phyloP scores from a whole-genome alignment of 305 asterid species.

The Solanum hybrid region DNA sequence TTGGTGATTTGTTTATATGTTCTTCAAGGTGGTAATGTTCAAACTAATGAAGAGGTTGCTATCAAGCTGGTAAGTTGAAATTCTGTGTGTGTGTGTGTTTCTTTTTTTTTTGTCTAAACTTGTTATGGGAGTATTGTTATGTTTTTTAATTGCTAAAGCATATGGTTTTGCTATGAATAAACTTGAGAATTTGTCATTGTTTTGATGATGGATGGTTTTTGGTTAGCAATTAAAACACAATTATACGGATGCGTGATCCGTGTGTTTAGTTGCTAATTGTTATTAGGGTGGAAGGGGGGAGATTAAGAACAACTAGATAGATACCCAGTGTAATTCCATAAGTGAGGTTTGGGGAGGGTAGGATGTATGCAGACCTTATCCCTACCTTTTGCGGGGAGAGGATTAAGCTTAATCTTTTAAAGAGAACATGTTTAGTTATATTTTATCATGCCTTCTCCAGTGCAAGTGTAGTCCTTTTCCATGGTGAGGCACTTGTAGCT shows the following conservation, averaged over 20 bases:
- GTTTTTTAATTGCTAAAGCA: background rate
- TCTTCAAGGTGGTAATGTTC: conserved; percentile 66
- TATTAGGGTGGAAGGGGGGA: background rate
- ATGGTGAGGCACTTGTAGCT: background rate
- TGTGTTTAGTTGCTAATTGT: background rate
- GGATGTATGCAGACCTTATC: background rate
- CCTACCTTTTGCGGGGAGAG: background rate
- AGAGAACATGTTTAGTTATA: background rate
- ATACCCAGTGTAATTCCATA: background rate
- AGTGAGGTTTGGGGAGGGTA: background rate
- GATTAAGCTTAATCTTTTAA: background rate
- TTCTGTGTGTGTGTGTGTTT: background rate
- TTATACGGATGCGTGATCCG: background rate
- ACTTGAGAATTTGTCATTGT: background rate
- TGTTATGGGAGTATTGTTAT: background rate
- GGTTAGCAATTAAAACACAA: background rate
- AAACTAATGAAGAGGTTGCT: conserved; percentile 92
- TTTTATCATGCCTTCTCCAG: background rate
- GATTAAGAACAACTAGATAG: background rate
- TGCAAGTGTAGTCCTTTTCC: background rate
- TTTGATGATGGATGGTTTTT: background rate
- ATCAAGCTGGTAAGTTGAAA: conserved; percentile 70
- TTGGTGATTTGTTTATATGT: background rate
- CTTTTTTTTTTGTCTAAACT: background rate
- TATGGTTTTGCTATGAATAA: background rate